Percentiles rank a stretch among this genome's conserved stretches.
Conservation (phyloP, 805 yeast genomes). For the Hanseniaspora thailandica region DNA sequence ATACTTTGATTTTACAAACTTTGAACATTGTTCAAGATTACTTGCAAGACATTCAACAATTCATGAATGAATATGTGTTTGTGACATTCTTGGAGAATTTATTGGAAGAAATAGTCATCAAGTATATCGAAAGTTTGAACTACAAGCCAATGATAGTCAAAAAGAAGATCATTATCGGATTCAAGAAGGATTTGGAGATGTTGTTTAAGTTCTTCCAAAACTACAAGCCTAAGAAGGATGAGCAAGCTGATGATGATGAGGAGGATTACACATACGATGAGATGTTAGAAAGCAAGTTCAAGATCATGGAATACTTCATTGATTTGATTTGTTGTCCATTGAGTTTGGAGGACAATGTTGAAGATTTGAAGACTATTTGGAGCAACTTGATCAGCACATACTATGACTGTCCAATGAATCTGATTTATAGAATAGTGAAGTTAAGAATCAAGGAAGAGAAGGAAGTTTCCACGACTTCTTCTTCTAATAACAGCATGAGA, state of each 20-base stretch:
- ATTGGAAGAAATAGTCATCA: constrained; percentile 40
- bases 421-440: constrained; percentile 52
- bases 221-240: constrained; percentile 30
- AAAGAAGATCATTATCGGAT: constrained; percentile 38
- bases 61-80: constrained; percentile 42
- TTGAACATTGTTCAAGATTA: constrained; percentile 68
- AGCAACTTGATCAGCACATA: constrained; percentile 49
- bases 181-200: constrained; percentile 49
- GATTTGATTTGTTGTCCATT: constrained; percentile 39
- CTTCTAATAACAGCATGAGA: background rate
- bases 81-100: constrained; percentile 43
- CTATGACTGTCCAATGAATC: constrained; percentile 66
- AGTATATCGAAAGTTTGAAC: constrained; percentile 39
- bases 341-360: constrained; percentile 21
- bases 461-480: constrained; percentile 18
- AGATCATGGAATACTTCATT: constrained; percentile 49
- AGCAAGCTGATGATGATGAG: constrained; percentile 20
- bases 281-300: constrained; percentile 31
- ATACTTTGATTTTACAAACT: constrained; percentile 47
- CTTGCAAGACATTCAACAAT: constrained; percentile 48
- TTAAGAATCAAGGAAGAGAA: constrained; percentile 31
- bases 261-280: constrained; percentile 12
- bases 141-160: constrained; percentile 32
- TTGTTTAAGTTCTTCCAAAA: constrained; percentile 44
- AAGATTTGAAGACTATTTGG: constrained; percentile 47